Percentiles rank a stretch among this genome's conserved stretches.
phyloP scores from a whole-genome alignment of 2,329 filamentous ascomycete species.

The Trichoderma semiorbis region DNA sequence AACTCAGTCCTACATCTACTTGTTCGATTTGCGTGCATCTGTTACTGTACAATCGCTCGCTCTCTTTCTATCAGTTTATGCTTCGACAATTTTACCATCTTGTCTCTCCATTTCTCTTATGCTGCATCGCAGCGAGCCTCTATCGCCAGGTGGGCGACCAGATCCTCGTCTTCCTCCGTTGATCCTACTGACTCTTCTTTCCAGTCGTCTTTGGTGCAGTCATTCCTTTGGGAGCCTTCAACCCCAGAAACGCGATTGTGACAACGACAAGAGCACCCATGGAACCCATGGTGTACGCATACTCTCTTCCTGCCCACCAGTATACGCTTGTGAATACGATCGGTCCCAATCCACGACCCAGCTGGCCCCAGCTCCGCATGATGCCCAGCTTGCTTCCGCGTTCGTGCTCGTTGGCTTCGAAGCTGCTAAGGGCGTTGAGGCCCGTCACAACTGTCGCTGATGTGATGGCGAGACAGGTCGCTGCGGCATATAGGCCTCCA shows the following conservation, averaged over 20 bases:
- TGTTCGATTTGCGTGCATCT: neutral
- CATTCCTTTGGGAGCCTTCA: conserved; percentile 59
- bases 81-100: neutral
- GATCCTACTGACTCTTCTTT: conserved; percentile 24
- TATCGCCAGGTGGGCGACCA: neutral
- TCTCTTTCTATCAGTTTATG: neutral
- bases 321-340: conserved; percentile 91
- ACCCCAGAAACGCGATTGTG: conserved; percentile 63
- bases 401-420: conserved; percentile 78
- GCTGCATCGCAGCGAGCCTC: neutral
- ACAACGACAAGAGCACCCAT: conserved; percentile 74
- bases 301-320: conserved; percentile 93
- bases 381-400: conserved; percentile 83
- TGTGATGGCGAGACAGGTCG: conserved; percentile 80
- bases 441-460: conserved; percentile 94
- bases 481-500: conserved; percentile 72
- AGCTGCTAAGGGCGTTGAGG: conserved; percentile 84
- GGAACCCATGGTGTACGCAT: conserved; percentile 78
- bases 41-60: neutral
- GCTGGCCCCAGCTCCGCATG: conserved; percentile 77
- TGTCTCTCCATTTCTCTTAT: neutral
- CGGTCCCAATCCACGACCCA: conserved; percentile 82
- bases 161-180: neutral
- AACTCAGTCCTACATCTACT: neutral
- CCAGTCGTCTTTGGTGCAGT: conserved; percentile 17